Evolutionary conservation across 108 stramenopile genomes (phyloP).

Genomic region (Chaetoceros tenuissimus): DNA sequence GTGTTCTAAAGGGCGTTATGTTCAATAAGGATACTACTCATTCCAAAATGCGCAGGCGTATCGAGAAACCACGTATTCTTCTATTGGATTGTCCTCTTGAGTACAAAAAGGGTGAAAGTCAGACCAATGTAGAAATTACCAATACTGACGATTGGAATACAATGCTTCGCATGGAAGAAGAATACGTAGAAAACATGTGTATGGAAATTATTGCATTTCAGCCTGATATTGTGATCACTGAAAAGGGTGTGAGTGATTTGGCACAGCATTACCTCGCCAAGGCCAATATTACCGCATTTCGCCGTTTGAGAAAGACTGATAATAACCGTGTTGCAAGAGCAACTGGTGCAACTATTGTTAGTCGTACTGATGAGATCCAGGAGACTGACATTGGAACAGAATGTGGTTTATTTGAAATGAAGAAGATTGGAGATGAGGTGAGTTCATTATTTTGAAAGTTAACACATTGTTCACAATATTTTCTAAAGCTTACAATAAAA

Average conservation of each 20-base stretch:
- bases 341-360: slow-evolving; percentile 96
- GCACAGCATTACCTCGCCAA: slow-evolving; percentile 99
- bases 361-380: slow-evolving; percentile 96
- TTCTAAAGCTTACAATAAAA: background rate
- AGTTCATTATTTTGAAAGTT: no score
- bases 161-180: slow-evolving; percentile 97
- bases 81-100: slow-evolving; percentile 97
- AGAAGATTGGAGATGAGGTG: slow-evolving; percentile 89
- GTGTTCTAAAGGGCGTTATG: slow-evolving; percentile 97
- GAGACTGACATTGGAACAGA: slow-evolving; percentile 96
- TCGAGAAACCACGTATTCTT: slow-evolving; percentile 97
- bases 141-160: slow-evolving; percentile 99
- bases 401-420: slow-evolving; percentile 99
- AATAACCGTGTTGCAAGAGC: slow-evolving; percentile 99
- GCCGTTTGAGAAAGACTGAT: slow-evolving; percentile 98
- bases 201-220: slow-evolving; percentile 96
- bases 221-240: slow-evolving; percentile 99
- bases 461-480: slow-evolving; percentile 8
- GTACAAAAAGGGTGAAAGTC: slow-evolving; percentile 99
- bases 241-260: slow-evolving; percentile 99
- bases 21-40: slow-evolving; percentile 99
- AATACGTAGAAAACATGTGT: slow-evolving; percentile 99
- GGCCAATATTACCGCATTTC: slow-evolving; percentile 96
- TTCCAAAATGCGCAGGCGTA: slow-evolving; percentile 95
- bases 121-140: slow-evolving; percentile 98